Base-by-base conservation (phyloP, 192 early-diverging fungal genomes). In the Backusella psychrophila region DNA sequence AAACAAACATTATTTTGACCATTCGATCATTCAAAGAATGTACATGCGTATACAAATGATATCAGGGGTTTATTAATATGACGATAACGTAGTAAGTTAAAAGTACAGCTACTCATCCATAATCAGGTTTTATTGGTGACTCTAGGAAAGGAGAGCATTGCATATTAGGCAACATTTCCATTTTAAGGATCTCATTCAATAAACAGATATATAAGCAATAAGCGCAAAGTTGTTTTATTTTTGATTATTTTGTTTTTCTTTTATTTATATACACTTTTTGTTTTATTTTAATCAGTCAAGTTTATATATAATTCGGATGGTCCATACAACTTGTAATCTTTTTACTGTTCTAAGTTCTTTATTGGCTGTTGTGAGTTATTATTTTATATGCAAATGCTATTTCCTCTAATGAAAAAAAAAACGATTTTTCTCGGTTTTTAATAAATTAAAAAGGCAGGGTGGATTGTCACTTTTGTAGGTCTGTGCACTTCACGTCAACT, bases 401-500 rank as follows among this genome's bases (percentile, higher is more conserved):
- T 23, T 26, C 56, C 56, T 59, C 46, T 17, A 44, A 42, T 33
- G 14, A 29, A 71, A 46, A 26, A 26, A 5, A 44, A 33, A n/a
- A 7, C 9, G 15, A 31, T n/a, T 66, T 73, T 49, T 52, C 23
- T 23, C 46, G 46, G 46, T 19, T 19, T 49, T 49, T 49, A 49
- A 26, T 59, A n/a, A 26, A 29, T 14, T 38, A 38, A 12, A 71
- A 72, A 80, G 78, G 75, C 71, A 72, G 78, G 78, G 14, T 80
- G 78, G 78, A 29, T 72, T 1, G 6, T 80, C 33, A 52, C 63
- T 29, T 80, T 80, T 76, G 42, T 71, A 41, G 74, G 79, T 19
- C 49, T 80, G 36, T 80, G 79, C 63, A 46, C 59, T 21, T 52
- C 76, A 21, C 42, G 17, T 36, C 21, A 23, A 35, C 36, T 42